Conservation (phyloP, 1,284 basidiomycete genomes). For the Trametes polyzona region DNA sequence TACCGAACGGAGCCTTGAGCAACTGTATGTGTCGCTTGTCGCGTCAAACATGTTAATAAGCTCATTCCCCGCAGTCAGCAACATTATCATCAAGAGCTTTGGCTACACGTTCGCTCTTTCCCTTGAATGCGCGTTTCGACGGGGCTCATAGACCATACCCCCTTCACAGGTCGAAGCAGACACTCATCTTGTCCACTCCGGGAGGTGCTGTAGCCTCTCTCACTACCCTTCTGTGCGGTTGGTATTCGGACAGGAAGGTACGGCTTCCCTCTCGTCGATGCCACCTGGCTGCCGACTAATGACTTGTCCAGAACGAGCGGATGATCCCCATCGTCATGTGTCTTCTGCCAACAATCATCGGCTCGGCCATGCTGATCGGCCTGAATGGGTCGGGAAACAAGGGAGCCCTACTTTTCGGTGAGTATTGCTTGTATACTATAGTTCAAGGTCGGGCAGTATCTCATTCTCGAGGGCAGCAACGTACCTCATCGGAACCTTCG, state of each 20-base stretch:
- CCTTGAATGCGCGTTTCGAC: neutral
- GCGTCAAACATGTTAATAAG: neutral
- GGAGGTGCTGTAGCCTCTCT: conserved; percentile 52
- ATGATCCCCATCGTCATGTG: conserved; percentile 64
- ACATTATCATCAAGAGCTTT: conserved; percentile 64
- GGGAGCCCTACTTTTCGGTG: conserved; percentile 58
- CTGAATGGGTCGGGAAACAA: conserved; percentile 51
- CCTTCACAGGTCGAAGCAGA: conserved; percentile 53
- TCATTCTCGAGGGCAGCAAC: conserved; percentile 37
- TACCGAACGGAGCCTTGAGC: conserved; percentile 67
- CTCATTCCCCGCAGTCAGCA: conserved; percentile 48
- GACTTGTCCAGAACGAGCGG: conserved; percentile 40
- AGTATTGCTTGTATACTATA: conserved; percentile 2
- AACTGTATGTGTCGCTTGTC: conserved; percentile 51
- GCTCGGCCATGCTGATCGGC: conserved; percentile 59
- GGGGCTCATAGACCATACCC: neutral
- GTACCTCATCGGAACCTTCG: conserved; percentile 58
- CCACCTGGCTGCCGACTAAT: neutral
- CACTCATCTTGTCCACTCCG: conserved; percentile 65
- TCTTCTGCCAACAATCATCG: conserved; percentile 61
- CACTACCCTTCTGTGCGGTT: conserved; percentile 59
- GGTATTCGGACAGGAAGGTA: conserved; percentile 68
- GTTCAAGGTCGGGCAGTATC: neutral
- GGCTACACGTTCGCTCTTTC: conserved; percentile 58
- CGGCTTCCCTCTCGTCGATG: neutral